Evolutionary conservation across 768 basidiomycete genomes (phyloP), one percentile per base, ranked within the genome.

Genomic region (Erythrobasidium yunnanense): DNA sequence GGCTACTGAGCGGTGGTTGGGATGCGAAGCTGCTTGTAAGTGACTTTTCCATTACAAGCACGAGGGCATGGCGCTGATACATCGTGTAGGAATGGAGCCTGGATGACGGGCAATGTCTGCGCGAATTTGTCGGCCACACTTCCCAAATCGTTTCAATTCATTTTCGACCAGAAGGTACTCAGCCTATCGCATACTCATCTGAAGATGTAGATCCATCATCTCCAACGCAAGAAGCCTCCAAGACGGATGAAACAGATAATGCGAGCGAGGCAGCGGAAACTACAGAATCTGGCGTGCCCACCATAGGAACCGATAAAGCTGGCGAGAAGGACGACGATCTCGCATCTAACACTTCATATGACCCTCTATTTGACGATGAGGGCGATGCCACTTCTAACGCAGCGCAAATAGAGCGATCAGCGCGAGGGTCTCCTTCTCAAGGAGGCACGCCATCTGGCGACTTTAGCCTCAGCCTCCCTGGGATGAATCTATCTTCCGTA

Each of bases 1-100:
- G 85, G 0, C 83, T 91, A 69, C 85, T 90, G 71, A 92, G 89
- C 73, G 91, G 88, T 4, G 86, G 90, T 20, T 96, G 93, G 92
- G 95, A 97, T 74, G 88, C 34, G 18, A 46, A 62, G 20, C 67
- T 71, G 53, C 25, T 68, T 20, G 49, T 66, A 5, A 52, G 67
- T 63, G n/a, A 22, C 11, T 17, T 22, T 23, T 25, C 7, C 4
- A 17, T 17, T 42, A 17, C 49, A 27, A 25, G 15, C 23, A 49
- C 35, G 65, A 56, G 67, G 58, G 70, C 66, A 35, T 65, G 50
- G 54, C n/a, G 49, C 63, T 72, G 42, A 32, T 65, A 32, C 57
- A 25, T 29, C 46, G 23, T 30, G 4, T 71, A 97, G 93, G 88
- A 96, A 83, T 97, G 95, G 93, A 93, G 97, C 77, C 81, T 99